phyloP scores from a whole-genome alignment of 768 basidiomycete genomes.

The Macrolepiota dolichaula region DNA sequence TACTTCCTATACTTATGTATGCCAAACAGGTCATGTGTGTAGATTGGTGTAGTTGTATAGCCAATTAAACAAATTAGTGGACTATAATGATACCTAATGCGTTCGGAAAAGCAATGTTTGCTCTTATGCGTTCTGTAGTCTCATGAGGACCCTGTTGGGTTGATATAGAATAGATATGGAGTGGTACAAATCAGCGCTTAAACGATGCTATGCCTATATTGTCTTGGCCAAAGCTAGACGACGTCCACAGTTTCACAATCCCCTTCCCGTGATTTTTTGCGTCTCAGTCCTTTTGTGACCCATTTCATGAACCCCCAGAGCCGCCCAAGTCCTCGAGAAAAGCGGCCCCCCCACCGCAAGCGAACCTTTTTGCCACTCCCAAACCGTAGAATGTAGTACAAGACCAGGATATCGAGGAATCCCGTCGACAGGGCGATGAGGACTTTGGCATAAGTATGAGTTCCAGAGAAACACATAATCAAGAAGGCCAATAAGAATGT shows the following conservation, averaged over 20 bases:
- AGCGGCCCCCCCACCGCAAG: background rate
- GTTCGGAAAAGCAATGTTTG: too few relatives aligned
- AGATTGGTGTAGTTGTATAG: too few relatives aligned
- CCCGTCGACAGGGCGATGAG: background rate
- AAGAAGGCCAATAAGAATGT: conserved; percentile 5
- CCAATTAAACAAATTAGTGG: too few relatives aligned
- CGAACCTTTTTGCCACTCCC: background rate
- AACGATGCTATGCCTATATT: too few relatives aligned
- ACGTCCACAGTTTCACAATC: background rate
- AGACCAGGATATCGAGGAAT: background rate
- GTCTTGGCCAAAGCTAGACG: too few relatives aligned
- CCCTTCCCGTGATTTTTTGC: background rate
- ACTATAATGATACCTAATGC: too few relatives aligned
- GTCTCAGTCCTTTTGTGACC: background rate
- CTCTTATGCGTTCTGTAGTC: too few relatives aligned
- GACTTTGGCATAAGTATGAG: background rate
- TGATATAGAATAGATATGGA: too few relatives aligned
- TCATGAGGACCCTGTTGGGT: too few relatives aligned
- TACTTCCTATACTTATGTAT: too few relatives aligned
- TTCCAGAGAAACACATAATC: conserved; percentile 6
- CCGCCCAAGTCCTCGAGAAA: background rate
- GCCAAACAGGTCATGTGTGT: too few relatives aligned
- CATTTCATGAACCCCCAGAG: background rate
- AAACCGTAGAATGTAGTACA: conserved; percentile 4
- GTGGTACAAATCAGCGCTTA: too few relatives aligned